Conservation (phyloP, 257 asterid genomes). For the Eustoma russellianum region DNA sequence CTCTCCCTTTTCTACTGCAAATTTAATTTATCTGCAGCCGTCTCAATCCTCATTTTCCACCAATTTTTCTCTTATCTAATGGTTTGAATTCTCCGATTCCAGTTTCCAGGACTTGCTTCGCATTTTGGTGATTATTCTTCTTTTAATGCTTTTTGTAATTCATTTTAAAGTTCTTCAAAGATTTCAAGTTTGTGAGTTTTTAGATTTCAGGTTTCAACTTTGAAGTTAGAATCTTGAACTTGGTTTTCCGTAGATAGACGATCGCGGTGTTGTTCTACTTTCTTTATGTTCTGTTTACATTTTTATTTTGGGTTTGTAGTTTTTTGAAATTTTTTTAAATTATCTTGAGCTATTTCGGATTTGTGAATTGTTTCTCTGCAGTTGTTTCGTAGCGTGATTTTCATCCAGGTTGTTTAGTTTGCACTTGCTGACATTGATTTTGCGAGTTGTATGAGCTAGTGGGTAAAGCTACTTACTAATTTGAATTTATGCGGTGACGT, state of each 20-base stretch:
- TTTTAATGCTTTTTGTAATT: background rate
- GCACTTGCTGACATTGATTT: too few relatives aligned
- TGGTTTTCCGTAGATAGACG: background rate
- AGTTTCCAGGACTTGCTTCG: background rate
- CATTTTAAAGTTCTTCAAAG: background rate
- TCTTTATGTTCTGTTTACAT: background rate
- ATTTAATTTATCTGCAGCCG: slow-evolving; percentile 8
- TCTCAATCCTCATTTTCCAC: slow-evolving; percentile 4
- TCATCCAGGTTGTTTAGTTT: too few relatives aligned
- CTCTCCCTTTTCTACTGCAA: slow-evolving; percentile 1
- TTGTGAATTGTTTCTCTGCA: background rate
- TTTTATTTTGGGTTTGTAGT: background rate
- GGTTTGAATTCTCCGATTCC: slow-evolving; percentile 12
- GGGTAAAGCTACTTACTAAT: too few relatives aligned
- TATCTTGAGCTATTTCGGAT: background rate
- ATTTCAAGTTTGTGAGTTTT: background rate
- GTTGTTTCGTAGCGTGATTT: background rate
- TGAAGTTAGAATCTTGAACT: background rate
- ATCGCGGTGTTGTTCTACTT: background rate
- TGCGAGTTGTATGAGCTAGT: too few relatives aligned
- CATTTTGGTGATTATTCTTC: background rate
- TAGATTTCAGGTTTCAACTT: slow-evolving; percentile 2
- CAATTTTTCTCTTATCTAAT: slow-evolving; percentile 4
- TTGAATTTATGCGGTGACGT: too few relatives aligned
- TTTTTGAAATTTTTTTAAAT: background rate